phyloP scores from a whole-genome alignment of 495 filamentous ascomycete species.

The Podospora anserina region DNA sequence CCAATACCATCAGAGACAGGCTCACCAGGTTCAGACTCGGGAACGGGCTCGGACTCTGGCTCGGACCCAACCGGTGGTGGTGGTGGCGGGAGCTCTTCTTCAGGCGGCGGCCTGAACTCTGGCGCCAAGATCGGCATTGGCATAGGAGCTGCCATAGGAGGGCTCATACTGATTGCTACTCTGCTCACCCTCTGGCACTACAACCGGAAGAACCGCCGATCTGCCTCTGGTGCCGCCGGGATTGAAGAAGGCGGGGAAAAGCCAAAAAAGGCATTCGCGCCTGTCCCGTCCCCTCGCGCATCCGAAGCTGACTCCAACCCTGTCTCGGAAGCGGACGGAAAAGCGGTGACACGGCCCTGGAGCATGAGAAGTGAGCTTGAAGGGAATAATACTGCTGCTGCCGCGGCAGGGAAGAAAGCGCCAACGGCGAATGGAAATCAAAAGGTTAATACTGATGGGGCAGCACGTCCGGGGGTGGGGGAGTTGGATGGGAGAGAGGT shows the following conservation, averaged over 20 bases:
- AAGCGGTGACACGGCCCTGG: constrained; percentile 21
- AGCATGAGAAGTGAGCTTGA: constrained; percentile 28
- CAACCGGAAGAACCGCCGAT: constrained; percentile 10
- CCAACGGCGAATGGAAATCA: background rate
- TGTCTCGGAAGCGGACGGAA: constrained; percentile 24
- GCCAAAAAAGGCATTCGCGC: background rate
- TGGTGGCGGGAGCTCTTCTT: background rate
- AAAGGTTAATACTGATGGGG: background rate
- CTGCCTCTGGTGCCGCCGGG: background rate
- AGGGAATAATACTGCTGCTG: constrained; percentile 9
- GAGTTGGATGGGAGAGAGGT: background rate
- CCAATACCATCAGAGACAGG: background rate
- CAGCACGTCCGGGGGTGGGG: background rate
- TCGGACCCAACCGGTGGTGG: background rate
- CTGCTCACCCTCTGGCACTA: constrained; percentile 12
- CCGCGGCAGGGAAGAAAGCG: background rate
- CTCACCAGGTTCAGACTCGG: background rate
- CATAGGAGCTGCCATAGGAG: constrained; percentile 19
- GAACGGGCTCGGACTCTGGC: background rate
- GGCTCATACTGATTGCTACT: constrained; percentile 16
- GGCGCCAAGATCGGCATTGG: constrained; percentile 26
- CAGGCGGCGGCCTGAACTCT: constrained; percentile 12
- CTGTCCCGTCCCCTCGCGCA: constrained; percentile 10
- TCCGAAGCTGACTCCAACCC: constrained; percentile 18
- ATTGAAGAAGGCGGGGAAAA: constrained; percentile 5